Conservation (phyloP, 2,329 filamentous ascomycete species). For the Dothidotthia symphoricarpi region DNA sequence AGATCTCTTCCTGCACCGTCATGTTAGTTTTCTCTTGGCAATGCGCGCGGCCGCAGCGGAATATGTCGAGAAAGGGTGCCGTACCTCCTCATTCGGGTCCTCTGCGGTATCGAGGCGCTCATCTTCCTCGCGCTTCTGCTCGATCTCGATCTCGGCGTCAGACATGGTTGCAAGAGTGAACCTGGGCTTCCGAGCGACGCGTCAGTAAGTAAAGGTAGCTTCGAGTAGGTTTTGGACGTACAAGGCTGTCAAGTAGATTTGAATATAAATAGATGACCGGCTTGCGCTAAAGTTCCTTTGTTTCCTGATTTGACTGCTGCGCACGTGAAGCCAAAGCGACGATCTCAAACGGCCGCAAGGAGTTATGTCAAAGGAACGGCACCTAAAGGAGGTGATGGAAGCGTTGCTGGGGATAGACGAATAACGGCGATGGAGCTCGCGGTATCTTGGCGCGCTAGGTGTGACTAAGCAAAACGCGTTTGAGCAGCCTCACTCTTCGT, state of each 20-base stretch:
- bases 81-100: constrained; percentile 39
- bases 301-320: neutral
- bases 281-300: constrained; percentile 1
- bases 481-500: constrained; percentile 17
- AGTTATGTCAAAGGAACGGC: constrained; percentile 11
- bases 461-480: constrained; percentile 9
- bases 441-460: too few relatives aligned
- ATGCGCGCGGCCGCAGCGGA: neutral
- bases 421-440: constrained; percentile 13
- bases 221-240: constrained; percentile 8
- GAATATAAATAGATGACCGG: constrained; percentile 3
- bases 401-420: constrained; percentile 19
- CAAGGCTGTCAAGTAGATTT: constrained; percentile 10
- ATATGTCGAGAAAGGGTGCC: constrained; percentile 1
- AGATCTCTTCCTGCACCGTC: constrained; percentile 42
- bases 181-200: neutral
- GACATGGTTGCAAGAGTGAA: constrained; percentile 22
- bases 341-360: constrained; percentile 4
- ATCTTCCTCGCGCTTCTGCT: constrained; percentile 33
- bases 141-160: constrained; percentile 30
- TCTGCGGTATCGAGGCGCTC: constrained; percentile 37
- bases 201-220: constrained; percentile 11
- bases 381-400: constrained; percentile 13
- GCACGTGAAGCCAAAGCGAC: constrained; percentile 9
- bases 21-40: constrained; percentile 6